Evolutionary conservation across 1,139 yeast genomes (phyloP), one percentile per base, ranked within the genome.

Genomic region (Hemisphaericaspora xylofermentans): DNA sequence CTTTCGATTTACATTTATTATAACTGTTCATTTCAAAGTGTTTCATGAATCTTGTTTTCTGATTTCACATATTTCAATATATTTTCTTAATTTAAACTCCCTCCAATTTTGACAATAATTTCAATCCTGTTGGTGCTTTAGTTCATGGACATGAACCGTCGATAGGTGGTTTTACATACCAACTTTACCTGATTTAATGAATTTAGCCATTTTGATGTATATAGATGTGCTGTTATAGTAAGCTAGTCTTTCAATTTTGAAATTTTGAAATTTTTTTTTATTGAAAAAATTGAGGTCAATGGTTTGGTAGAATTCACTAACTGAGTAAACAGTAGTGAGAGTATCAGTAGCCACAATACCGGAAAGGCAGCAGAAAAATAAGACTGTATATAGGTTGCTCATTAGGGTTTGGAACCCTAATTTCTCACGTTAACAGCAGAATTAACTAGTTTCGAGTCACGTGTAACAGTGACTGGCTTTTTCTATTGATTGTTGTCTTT

Each of bases 101-200:
- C 29, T 26, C 10, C 29, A 26, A 26, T 18, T 30, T 17, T 10
- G 9, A 18, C 34, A 18, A 31, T 18, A 18, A 31, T 31, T 16
- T 12, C 34, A 18, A 31, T 9, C 25, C 21, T 19, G 34, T 31
- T 19, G 34, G 34, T 31, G 25, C 6, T 4, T 8, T 24, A 9
- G 27, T 9, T 24, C 27, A 24, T 24, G 27, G 27, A 5, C 27
- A 24, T 24, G 27, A 24, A 24, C 27, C 27, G 12, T 24, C 6
- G 6, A 24, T 24, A n/a, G 19, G 13, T 17, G 3, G 21, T 29
- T 6, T 31, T 76, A 85, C 95, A 75, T 85, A 86, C 94, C 95
- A 86, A 91, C 98, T 88, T 88, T 91, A 84, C 97, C 97, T 74
- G 97, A 87, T 83, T 91, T 91, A 80, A 91, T 84, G 85, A 91